Evolutionary conservation across 179 eudicot genomes (phyloP).

Genomic region (Spergularia azorica): DNA sequence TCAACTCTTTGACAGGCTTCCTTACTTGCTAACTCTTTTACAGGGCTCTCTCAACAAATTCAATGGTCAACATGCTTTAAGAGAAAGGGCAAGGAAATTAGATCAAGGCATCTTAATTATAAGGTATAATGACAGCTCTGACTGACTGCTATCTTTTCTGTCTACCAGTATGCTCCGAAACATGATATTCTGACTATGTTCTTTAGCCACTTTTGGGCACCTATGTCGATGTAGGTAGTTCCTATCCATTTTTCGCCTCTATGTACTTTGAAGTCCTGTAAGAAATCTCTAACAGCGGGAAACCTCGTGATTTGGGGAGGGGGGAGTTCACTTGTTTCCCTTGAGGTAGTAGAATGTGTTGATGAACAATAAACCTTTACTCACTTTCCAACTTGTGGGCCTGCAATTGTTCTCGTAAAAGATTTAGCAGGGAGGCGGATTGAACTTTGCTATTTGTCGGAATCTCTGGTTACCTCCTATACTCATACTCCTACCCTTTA

Average conservation of each 20-base stretch:
- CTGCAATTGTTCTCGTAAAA: not conserved
- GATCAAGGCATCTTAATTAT: constrained; percentile 92
- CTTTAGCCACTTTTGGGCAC: not conserved
- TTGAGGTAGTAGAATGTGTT: not conserved
- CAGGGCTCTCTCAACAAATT: constrained; percentile 94
- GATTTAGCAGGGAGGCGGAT: no score
- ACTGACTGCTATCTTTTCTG: not conserved
- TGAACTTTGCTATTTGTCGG: no score
- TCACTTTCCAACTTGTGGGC: not conserved
- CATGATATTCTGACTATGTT: not conserved
- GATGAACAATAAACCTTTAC: not conserved
- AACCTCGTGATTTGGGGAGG: no score
- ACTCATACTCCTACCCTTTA: no score
- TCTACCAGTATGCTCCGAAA: constrained; percentile 1
- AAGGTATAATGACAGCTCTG: constrained; percentile 55
- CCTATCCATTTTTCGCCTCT: no score
- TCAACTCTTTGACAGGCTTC: constrained; percentile 4
- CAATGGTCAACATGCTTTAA: constrained; percentile 93
- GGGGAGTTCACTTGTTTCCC: not conserved
- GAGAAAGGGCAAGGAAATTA: constrained; percentile 91
- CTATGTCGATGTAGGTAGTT: not conserved
- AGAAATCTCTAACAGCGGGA: not conserved
- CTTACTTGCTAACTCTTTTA: constrained; percentile 6
- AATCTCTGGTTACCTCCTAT: no score
- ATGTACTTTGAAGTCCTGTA: not conserved